These are phyloP conservation scores for Chlamydomonas schloesseri DNA, from an alignment of 139 green algal genomes.

Conservation along the genomic window DNA sequence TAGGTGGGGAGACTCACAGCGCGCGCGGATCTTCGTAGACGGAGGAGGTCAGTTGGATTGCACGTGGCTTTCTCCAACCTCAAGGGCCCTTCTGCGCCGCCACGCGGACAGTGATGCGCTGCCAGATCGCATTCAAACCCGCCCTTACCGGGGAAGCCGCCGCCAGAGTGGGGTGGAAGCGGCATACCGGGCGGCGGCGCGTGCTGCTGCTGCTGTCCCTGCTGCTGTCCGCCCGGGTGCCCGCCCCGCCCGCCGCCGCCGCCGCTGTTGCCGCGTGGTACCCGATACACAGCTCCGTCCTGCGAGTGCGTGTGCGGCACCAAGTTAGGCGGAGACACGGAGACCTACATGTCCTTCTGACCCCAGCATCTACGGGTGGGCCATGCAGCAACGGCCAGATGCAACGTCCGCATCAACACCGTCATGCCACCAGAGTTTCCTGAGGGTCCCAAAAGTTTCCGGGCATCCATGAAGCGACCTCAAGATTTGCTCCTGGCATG, in stretches of 20 bases:
- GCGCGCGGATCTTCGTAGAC: too few species aligned
- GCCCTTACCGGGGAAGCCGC: conserved; percentile 1
- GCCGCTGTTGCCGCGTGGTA: not conserved
- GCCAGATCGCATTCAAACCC: not conserved
- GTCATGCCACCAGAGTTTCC: too few species aligned
- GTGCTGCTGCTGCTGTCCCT: too few species aligned
- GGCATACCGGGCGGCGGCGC: conserved; percentile 5
- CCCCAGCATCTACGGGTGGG: not conserved
- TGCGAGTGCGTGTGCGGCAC: not conserved
- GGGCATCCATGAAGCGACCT: too few species aligned
- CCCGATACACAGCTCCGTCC: conserved; percentile 21
- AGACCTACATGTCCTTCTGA: not conserved
- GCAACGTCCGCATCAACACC: too few species aligned
- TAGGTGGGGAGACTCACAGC: too few species aligned
- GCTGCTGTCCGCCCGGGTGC: not conserved
- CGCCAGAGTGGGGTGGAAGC: not conserved
- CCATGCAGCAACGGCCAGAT: too few species aligned
- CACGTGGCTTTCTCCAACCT: not conserved
- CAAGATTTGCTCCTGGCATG: too few species aligned
- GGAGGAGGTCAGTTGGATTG: too few species aligned
- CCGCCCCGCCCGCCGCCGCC: not conserved
- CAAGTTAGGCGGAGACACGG: not conserved
- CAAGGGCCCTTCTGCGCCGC: too few species aligned
- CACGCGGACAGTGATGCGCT: not conserved
- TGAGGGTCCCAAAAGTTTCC: too few species aligned